Evolutionary conservation across 371 early-diverging fungal species (phyloP).

Genomic region (Polyrhizophydium stewartii): DNA sequence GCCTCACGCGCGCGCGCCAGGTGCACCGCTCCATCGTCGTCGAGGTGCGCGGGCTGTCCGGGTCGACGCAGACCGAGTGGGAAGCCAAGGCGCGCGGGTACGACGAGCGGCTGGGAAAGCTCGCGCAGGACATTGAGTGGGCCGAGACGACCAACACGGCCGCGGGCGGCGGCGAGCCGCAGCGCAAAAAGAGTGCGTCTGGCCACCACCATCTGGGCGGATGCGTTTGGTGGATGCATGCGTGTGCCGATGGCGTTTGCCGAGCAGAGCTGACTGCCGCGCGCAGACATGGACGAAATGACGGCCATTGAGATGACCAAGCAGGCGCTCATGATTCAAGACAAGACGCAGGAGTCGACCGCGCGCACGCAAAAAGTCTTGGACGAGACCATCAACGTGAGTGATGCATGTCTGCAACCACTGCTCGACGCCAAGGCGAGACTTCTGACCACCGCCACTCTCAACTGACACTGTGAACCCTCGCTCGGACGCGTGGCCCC

Average conservation of each 20-base stretch:
- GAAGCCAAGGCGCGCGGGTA: constrained; percentile 36
- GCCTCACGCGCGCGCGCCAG: constrained; percentile 46
- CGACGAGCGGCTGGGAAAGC: constrained; percentile 34
- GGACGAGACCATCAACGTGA: constrained; percentile 46
- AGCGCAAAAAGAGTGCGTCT: constrained; percentile 12
- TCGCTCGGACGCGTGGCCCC: too few species aligned
- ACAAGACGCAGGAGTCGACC: constrained; percentile 41
- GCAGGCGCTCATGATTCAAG: constrained; percentile 40
- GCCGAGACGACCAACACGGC: constrained; percentile 34
- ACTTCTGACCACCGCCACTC: too few species aligned
- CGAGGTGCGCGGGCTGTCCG: constrained; percentile 42
- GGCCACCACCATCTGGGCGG: too few species aligned
- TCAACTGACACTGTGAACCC: too few species aligned
- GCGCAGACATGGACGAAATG: constrained; percentile 40
- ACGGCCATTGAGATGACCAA: constrained; percentile 46
- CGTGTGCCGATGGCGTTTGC: too few species aligned
- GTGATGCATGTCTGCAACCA: too few species aligned
- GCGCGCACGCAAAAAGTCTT: constrained; percentile 34
- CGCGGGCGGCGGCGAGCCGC: constrained; percentile 11
- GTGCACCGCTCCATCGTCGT: constrained; percentile 45
- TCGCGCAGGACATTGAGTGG: constrained; percentile 53
- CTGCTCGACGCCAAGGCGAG: too few species aligned
- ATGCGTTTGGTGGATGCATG: too few species aligned
- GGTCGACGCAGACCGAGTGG: constrained; percentile 25
- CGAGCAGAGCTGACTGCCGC: too few species aligned